Evolutionary conservation across 176 grass and related monocot species (phyloP).

Genomic region (Cenchrus fungigraminus): DNA sequence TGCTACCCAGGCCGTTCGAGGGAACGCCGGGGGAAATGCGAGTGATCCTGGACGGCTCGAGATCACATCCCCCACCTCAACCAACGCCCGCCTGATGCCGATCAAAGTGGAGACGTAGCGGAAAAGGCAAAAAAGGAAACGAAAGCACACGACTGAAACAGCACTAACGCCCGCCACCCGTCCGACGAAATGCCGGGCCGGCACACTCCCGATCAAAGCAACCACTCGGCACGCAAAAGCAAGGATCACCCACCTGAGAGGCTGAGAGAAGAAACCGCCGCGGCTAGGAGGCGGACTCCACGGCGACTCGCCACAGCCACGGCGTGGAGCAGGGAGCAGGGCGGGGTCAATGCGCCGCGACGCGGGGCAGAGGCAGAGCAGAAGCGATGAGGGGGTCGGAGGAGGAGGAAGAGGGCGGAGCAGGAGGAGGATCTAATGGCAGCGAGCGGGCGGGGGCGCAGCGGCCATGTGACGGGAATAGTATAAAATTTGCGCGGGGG

Average conservation of each 20-base stretch:
- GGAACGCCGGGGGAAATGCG: constrained; percentile 29
- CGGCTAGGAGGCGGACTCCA: neutral
- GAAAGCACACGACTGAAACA: neutral
- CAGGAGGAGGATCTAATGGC: constrained; percentile 60
- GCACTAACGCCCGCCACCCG: neutral
- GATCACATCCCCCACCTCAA: constrained; percentile 18
- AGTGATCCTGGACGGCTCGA: neutral
- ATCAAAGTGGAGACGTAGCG: constrained; percentile 7
- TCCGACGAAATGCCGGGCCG: constrained; percentile 32
- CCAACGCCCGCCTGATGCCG: neutral
- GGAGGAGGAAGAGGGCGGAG: constrained; percentile 3
- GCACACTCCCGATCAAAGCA: constrained; percentile 8
- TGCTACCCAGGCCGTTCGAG: constrained; percentile 16
- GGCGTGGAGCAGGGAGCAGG: neutral
- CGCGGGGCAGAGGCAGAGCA: neutral
- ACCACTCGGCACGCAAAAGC: neutral
- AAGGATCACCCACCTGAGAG: constrained; percentile 33
- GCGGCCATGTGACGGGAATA: constrained; percentile 68
- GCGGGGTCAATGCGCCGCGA: constrained; percentile 38
- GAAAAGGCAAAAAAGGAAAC: neutral
- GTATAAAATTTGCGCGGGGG: constrained; percentile 61
- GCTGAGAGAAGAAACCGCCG: neutral
- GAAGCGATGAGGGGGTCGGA: neutral
- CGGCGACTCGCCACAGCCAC: constrained; percentile 2
- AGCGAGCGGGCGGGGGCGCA: constrained; percentile 41